Conservation (phyloP, 192 early-diverging fungal species). For the Endogone sp. region DNA sequence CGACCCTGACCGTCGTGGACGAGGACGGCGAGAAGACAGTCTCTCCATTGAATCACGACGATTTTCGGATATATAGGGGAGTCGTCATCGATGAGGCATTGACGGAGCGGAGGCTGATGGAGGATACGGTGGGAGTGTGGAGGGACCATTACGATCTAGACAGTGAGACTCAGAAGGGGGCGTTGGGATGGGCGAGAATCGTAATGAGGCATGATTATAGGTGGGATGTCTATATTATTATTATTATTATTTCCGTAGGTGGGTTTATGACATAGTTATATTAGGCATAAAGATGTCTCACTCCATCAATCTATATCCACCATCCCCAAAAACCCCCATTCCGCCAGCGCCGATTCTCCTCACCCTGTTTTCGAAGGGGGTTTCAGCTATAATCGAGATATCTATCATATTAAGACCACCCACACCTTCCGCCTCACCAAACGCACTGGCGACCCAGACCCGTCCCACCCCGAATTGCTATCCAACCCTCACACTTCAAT, state of each 20-base stretch:
- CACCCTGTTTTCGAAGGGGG: constrained; percentile 53
- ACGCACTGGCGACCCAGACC: constrained; percentile 45
- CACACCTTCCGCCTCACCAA: constrained; percentile 50
- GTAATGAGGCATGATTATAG: constrained; percentile 35
- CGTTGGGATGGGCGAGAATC: constrained; percentile 55
- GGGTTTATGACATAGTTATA: neutral
- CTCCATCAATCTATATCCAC: neutral
- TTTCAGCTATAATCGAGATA: constrained; percentile 47
- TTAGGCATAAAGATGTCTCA: constrained; percentile 2
- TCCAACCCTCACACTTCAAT: constrained; percentile 23
- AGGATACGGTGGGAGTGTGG: constrained; percentile 18
- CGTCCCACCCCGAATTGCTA: constrained; percentile 12
- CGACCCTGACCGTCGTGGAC: constrained; percentile 28
- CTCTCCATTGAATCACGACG: constrained; percentile 30
- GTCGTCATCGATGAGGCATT: constrained; percentile 31
- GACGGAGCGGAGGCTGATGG: constrained; percentile 12
- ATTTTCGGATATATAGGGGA: constrained; percentile 52
- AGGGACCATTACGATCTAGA: constrained; percentile 18
- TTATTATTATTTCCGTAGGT: neutral
- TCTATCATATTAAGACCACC: constrained; percentile 54
- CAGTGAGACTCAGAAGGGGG: constrained; percentile 35
- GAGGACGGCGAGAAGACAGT: constrained; percentile 11
- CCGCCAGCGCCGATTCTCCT: constrained; percentile 6
- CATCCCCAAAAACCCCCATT: neutral
- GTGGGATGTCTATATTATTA: constrained; percentile 1